A percentile compares a stretch with the other conserved stretches of the same genome.
Conservation (phyloP, 2,329 filamentous ascomycete genomes). For the Cercospora berteroae region DNA sequence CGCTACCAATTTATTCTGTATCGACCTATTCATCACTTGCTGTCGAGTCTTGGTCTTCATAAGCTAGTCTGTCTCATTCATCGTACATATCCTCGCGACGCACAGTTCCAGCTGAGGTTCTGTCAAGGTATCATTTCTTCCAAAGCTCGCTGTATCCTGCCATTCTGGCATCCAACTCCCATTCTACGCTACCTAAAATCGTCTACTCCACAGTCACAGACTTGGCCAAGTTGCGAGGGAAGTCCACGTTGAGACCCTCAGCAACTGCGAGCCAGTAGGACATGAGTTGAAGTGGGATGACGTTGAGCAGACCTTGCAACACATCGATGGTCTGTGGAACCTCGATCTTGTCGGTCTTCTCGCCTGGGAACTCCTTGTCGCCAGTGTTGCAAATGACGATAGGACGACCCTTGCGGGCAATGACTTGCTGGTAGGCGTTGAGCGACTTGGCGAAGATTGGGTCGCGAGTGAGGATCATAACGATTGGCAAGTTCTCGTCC, state of each 20-base stretch:
- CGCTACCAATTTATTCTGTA: slow-evolving; percentile 1
- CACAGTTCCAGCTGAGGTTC: slow-evolving; percentile 15
- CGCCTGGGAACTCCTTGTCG: slow-evolving; percentile 84
- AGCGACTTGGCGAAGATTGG: slow-evolving; percentile 97
- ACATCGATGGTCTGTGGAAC: slow-evolving; percentile 93
- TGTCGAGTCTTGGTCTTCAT: background rate
- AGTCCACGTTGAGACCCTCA: slow-evolving; percentile 95
- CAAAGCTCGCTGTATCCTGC: slow-evolving; percentile 2
- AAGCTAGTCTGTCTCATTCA: background rate
- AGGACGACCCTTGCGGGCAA: slow-evolving; percentile 90
- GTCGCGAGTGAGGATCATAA: slow-evolving; percentile 98
- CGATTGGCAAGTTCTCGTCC: slow-evolving; percentile 97
- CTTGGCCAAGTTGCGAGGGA: slow-evolving; percentile 98
- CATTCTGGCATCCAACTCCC: background rate
- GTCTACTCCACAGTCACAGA: slow-evolving; percentile 94
- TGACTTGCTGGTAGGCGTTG: slow-evolving; percentile 99
- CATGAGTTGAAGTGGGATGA: slow-evolving; percentile 95
- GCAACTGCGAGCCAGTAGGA: slow-evolving; percentile 98
- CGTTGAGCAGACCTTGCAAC: slow-evolving; percentile 94
- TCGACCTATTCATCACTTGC: slow-evolving; percentile 7
- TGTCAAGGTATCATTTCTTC: slow-evolving; percentile 10
- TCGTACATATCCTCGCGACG: slow-evolving; percentile 11
- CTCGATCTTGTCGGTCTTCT: slow-evolving; percentile 94
- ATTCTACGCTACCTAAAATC: background rate
- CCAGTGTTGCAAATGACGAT: slow-evolving; percentile 96